Conservation (phyloP, 2,329 filamentous ascomycete genomes). For the Fonsecaea monophora region DNA sequence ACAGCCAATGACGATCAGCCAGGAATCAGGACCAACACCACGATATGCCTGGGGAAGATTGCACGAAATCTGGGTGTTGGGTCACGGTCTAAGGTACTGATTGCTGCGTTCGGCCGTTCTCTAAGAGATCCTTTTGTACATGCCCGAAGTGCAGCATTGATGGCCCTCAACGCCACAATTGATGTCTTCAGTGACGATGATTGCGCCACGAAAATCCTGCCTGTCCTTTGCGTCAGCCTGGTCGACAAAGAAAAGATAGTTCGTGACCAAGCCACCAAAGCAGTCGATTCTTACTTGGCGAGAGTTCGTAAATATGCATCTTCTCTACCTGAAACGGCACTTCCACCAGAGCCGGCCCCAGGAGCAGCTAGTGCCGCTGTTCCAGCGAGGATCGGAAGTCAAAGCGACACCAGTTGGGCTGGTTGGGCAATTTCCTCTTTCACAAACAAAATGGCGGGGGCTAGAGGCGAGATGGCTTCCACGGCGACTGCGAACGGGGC, state of each 20-base stretch:
- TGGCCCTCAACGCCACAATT: slow-evolving; percentile 82
- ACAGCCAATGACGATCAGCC: slow-evolving; percentile 98
- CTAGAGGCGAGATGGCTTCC: slow-evolving; percentile 83
- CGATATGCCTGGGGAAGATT: slow-evolving; percentile 95
- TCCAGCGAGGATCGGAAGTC: slow-evolving; percentile 73
- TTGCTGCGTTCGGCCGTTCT: slow-evolving; percentile 88
- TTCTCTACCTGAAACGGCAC: slow-evolving; percentile 77
- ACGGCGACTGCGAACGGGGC: slow-evolving; percentile 50
- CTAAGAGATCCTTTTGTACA: slow-evolving; percentile 94
- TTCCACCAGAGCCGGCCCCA: slow-evolving; percentile 69
- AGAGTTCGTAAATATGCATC: slow-evolving; percentile 79
- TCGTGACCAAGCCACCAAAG: slow-evolving; percentile 88
- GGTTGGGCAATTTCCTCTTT: slow-evolving; percentile 99
- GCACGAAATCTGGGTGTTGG: slow-evolving; percentile 80
- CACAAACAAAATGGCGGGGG: slow-evolving; percentile 87
- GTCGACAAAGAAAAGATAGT: slow-evolving; percentile 96
- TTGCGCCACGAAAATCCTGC: slow-evolving; percentile 81
- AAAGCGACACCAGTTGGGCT: slow-evolving; percentile 79
- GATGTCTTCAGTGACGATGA: slow-evolving; percentile 92
- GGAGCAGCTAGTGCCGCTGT: slow-evolving; percentile 51
- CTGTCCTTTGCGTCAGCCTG: slow-evolving; percentile 80
- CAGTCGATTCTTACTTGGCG: slow-evolving; percentile 82
- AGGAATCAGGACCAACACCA: slow-evolving; percentile 96
- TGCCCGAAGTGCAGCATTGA: slow-evolving; percentile 84
- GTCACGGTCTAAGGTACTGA: slow-evolving; percentile 85